Evolutionary conservation across 1,139 yeast genomes (phyloP).

Genomic region (Yamadazyma buinensis): DNA sequence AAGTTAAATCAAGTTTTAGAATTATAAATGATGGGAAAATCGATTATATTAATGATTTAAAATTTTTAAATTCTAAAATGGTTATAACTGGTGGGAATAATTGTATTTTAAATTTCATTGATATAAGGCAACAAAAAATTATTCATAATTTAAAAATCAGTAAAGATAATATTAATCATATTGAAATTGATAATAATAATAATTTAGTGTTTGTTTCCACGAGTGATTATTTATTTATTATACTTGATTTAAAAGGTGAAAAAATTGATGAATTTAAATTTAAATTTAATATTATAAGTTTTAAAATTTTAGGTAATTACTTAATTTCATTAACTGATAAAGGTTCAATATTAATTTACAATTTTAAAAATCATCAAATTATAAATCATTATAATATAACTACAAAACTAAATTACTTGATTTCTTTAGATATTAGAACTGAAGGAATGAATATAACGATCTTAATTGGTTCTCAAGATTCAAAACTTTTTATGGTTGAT

Average conservation of each 20-base stretch:
- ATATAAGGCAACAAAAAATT: slow-evolving; percentile 10
- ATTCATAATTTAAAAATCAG: slow-evolving; percentile 17
- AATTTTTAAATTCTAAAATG: slow-evolving; percentile 5
- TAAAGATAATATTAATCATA: slow-evolving; percentile 26
- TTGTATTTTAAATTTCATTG: slow-evolving; percentile 13
- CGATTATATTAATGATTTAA: slow-evolving; percentile 12
- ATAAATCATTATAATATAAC: slow-evolving; percentile 4
- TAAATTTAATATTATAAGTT: slow-evolving; percentile 9
- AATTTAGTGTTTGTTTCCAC: slow-evolving; percentile 19
- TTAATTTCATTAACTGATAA: slow-evolving; percentile 3
- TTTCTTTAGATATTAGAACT: slow-evolving; percentile 2
- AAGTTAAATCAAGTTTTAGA: slow-evolving; percentile 5
- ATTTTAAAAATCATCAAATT: not conserved
- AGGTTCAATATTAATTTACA: slow-evolving; percentile 5
- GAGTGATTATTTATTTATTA: slow-evolving; percentile 25
- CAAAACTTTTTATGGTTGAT: slow-evolving; percentile 2
- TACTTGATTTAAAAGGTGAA: slow-evolving; percentile 26
- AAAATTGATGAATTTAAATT: slow-evolving; percentile 15
- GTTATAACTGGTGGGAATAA: slow-evolving; percentile 22
- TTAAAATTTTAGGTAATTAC: slow-evolving; percentile 4
- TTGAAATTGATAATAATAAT: slow-evolving; percentile 13
- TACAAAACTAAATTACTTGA: slow-evolving; percentile 1
- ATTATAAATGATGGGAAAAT: slow-evolving; percentile 6
- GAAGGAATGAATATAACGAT: not conserved
- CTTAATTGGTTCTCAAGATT: slow-evolving; percentile 3